Percentiles rank a stretch among this genome's conserved stretches.
These are phyloP conservation scores for Nicotiana otophora DNA, from an alignment of 257 asterid genomes.

Conservation along the genomic window DNA sequence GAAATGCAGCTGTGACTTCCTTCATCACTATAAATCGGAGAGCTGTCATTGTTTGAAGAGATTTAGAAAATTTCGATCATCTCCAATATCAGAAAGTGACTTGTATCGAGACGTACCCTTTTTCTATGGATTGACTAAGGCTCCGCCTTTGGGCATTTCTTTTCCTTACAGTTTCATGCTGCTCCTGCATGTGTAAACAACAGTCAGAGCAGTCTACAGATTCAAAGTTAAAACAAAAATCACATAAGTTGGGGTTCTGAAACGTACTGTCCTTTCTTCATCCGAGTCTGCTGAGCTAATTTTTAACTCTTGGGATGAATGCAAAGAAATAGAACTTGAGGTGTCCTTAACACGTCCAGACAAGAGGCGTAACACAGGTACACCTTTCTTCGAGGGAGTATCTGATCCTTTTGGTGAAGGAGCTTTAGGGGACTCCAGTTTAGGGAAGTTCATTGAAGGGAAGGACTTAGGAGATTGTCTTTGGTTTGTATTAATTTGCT, in stretches of 20 bases:
- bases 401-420: slow-evolving; percentile 39
- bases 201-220: slow-evolving; percentile 20
- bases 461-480: slow-evolving; percentile 37
- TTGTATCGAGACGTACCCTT: slow-evolving; percentile 36
- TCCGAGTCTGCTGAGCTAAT: slow-evolving; percentile 46
- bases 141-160: slow-evolving; percentile 25
- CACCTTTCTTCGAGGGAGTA: slow-evolving; percentile 28
- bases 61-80: neutral
- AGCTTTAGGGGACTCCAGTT: slow-evolving; percentile 11
- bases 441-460: slow-evolving; percentile 47
- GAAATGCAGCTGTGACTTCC: slow-evolving; percentile 44
- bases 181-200: slow-evolving; percentile 46
- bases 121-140: slow-evolving; percentile 34
- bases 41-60: slow-evolving; percentile 31
- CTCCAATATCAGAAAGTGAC: neutral
- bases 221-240: neutral
- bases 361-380: slow-evolving; percentile 51
- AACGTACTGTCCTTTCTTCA: slow-evolving; percentile 52
- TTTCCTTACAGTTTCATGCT: slow-evolving; percentile 24
- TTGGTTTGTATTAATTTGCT: slow-evolving; percentile 16
- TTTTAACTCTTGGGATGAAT: slow-evolving; percentile 32
- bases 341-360: slow-evolving; percentile 46
- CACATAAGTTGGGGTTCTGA: slow-evolving; percentile 12
- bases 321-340: slow-evolving; percentile 31
- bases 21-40: slow-evolving; percentile 41